Evolutionary conservation across 495 filamentous ascomycete species (phyloP).

Genomic region (Bathelium albidoporum): DNA sequence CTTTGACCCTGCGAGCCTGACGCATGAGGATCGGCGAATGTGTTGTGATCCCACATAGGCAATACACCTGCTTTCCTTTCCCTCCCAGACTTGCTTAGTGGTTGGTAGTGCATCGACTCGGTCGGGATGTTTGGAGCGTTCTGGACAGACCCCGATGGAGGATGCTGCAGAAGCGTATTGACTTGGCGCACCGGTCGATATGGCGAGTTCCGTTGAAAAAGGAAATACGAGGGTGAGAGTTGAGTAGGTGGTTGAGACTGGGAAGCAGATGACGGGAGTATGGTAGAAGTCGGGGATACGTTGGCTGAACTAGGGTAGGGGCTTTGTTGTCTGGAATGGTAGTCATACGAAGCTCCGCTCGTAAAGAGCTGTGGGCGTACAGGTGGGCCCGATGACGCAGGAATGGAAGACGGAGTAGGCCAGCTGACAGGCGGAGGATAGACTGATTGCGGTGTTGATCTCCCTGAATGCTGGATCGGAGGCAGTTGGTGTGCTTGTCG

Average conservation of each 20-base stretch:
- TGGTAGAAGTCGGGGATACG: slow-evolving; percentile 26
- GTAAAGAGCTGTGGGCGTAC: slow-evolving; percentile 27
- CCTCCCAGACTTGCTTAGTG: slow-evolving; percentile 61
- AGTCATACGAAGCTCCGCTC: slow-evolving; percentile 11
- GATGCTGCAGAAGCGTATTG: slow-evolving; percentile 79
- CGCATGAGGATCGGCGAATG: background rate
- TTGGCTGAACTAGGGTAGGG: slow-evolving; percentile 28
- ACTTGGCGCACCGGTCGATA: slow-evolving; percentile 86
- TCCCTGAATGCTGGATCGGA: background rate
- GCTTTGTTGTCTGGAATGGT: slow-evolving; percentile 28
- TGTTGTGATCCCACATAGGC: slow-evolving; percentile 33
- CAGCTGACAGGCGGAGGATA: slow-evolving; percentile 41
- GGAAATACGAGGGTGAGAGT: slow-evolving; percentile 53
- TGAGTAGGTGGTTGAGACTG: slow-evolving; percentile 37
- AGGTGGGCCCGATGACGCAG: slow-evolving; percentile 44
- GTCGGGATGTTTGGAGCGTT: slow-evolving; percentile 53
- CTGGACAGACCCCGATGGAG: slow-evolving; percentile 68
- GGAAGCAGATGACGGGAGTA: slow-evolving; percentile 15
- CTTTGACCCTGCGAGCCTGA: background rate
- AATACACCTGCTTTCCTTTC: slow-evolving; percentile 74
- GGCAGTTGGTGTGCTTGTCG: background rate
- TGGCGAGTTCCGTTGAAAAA: slow-evolving; percentile 63
- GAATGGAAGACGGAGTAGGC: slow-evolving; percentile 37
- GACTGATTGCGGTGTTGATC: slow-evolving; percentile 17
- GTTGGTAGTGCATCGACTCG: slow-evolving; percentile 94